Evolutionary conservation across 208 protist genomes (phyloP).

Genomic region (Naegleria lovaniensis): DNA sequence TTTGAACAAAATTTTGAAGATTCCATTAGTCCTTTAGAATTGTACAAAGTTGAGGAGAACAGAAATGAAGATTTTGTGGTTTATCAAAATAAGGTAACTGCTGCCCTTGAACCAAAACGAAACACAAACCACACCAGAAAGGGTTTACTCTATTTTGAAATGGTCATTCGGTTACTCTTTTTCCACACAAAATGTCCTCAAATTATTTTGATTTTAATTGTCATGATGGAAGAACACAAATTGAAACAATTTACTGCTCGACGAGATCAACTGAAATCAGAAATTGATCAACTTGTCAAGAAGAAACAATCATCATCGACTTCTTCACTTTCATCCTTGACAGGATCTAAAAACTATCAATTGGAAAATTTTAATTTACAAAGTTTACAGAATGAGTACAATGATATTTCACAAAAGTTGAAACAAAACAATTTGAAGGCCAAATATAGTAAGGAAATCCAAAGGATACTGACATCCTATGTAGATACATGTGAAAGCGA

Average conservation of each 20-base stretch:
- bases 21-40: background rate
- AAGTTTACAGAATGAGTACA: background rate
- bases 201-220: background rate
- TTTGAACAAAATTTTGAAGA: background rate
- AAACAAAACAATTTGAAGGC: background rate
- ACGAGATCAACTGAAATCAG: background rate
- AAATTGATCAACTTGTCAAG: background rate
- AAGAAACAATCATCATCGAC: background rate
- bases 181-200: background rate
- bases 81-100: background rate
- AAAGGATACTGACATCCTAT: background rate
- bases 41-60: background rate
- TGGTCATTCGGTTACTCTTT: background rate
- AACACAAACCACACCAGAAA: background rate
- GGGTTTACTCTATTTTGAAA: background rate
- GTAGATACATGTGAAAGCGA: background rate
- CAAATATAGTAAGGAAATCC: background rate
- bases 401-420: background rate
- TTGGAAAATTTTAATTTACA: background rate
- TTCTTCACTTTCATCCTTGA: background rate
- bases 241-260: background rate
- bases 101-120: background rate
- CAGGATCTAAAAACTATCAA: background rate
- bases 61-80: background rate
- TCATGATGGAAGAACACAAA: background rate